Base-by-base conservation (phyloP, 78 protist species). In the Salpingoeca rosetta region DNA sequence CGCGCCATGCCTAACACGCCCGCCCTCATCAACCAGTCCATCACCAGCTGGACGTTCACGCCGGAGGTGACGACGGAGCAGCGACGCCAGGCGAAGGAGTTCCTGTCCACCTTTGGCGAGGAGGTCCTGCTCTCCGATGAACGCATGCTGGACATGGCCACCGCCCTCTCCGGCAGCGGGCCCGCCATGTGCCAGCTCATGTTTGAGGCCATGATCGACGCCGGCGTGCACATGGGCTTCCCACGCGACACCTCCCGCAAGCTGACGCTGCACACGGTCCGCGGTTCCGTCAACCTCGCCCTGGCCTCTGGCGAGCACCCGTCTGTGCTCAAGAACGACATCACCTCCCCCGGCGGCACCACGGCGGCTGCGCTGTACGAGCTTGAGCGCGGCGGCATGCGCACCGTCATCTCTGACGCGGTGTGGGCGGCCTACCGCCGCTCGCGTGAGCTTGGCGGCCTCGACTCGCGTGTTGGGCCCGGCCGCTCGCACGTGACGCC, bases 1-100 rank as follows among this genome's bases (percentile, higher is more conserved):
- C 76, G 88, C 10, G 75, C 74, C 40, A 85, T 85, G 88, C 73
- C 82, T 72, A 85, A 85, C 88, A 85, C 83, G 11, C 83, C 83
- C 1, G 84, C 77, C 38, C 25, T 1, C 51, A 78, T 85, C 40
- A 11, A 11, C 3, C 80, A 77, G 44, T 84, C 78, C 76, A 85
- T 85, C 83, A 85, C 43, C 51, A 17, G 7, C 65, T 10, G 25
- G 56, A 27, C 38, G 65, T 1, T 24, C 28, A 7, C n/a, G 44
- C 10, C 65, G 31, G 65, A 51, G 7, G 31, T 51, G 65, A 51
- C 65, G 31, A 51, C 7, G 31, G 7, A 7, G 65, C 31, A 51
- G 7, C 65, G 65, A 22, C 31, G 17, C 65, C 65, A 22, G 7
- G 65, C 17, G 65, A 7, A 17, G 31, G 7, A 7, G 65, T 17